Base-by-base conservation (phyloP, 441 rosid species). In the Adansonia madagascariensis region DNA sequence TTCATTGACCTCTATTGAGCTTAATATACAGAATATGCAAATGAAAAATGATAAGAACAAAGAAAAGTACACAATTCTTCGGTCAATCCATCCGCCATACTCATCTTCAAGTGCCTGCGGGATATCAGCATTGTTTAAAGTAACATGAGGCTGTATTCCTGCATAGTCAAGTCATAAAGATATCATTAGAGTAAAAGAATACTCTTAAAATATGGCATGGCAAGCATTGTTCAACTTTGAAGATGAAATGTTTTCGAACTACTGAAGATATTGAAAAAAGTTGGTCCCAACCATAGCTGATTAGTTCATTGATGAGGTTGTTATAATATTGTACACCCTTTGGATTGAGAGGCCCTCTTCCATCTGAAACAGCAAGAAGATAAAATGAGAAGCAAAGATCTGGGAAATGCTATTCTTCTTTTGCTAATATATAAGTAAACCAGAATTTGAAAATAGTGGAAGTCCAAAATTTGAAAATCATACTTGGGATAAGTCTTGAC, bases 401-500 rank as follows among this genome's bases (percentile, higher is more conserved):
- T 15, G 24, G 52, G 49, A 14, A 46, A 52, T 56, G 31, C 7
- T 50, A 14, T 49, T 17, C 2, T 70, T 20, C 8, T 49, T 24
- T 20, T 14, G 3, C 10, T 27, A 24, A 43, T 59, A 10, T 6
- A 12, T 31, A 31, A 74, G 8, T 12, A 41, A n/a, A 8, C 6
- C 1, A 3, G 8, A 41, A 41, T 41, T 0, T 41, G 44, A 41
- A 41, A 41, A 41, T 31, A 2, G 35, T 31, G 35, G 35, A 31
- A 31, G 35, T 31, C 35, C 35, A 31, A 31, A 31, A 31, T 31
- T 31, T 31, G 35, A 31, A 31, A 31, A 31, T 53, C 82, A 8
- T 90, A 90, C 93, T 79, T n/a, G 91, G 93, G 39, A 90, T 88
- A 39, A 90, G 89, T 69, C 91, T 84, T 5, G 93, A 76, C 93